Evolutionary conservation across 164 flowering plant genomes (phyloP), one percentile per base, ranked within the genome.

Genomic region (Cinnamomum chago): DNA sequence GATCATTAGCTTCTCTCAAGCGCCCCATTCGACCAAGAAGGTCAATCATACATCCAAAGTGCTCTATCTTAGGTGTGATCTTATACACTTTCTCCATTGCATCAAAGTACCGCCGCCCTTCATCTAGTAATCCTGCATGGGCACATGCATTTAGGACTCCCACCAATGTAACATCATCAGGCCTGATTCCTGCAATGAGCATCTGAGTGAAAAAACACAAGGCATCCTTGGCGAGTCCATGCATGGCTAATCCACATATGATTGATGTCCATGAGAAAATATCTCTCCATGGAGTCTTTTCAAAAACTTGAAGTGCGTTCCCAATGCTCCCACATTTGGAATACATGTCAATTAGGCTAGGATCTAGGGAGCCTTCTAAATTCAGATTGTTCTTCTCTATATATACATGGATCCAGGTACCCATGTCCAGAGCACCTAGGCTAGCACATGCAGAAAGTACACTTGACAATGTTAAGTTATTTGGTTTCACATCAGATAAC

Each of bases 41-140:
- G 75, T 82, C 84, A 23, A 82, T 62, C 81, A 77, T 75, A 33
- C 84, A 79, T 22, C 81, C 82, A 28, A 77, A 82, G 72, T 79
- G 82, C 65, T 79, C 82, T 12, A 82, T 33, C 72, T 79, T 79
- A 5, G 79, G 79, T 27, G 58, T 62, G 51, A 77, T 25, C 13
- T 67, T 62, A 17, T 77, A 72, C 15, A 12, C 62, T 14, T 24
- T 73, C 25, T 76, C 75, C 81, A 81, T 81, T 6, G 77, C 70
- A 23, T 22, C 13, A 47, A 79, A 79, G 50, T 70, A 62, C 47
- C 23, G 13, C 55, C 66, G 50, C 51, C 81, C 84, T 73, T 81
- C 70, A 58, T 78, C 77, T 27, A 79, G n/a, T 50, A 81, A 71
- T 51, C 84, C 84, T 40, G 78, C 78, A 74, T 81, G 81, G 18